These are phyloP conservation scores for Dimocarpus longan DNA, from an alignment of 345 rosid genomes.

Conservation along the genomic window DNA sequence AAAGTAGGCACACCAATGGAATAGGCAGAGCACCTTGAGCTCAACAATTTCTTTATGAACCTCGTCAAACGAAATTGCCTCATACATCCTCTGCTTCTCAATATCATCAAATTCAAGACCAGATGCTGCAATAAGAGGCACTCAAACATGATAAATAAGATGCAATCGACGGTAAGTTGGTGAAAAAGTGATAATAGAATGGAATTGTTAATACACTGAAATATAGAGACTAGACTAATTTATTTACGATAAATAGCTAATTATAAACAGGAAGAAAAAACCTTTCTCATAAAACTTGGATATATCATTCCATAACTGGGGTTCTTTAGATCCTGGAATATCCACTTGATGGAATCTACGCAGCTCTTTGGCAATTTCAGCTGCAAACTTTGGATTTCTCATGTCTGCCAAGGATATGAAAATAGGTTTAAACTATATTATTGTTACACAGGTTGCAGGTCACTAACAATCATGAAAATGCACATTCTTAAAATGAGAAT, in stretches of 20 bases:
- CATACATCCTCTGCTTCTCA: constrained; percentile 64
- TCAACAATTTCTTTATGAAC: constrained; percentile 64
- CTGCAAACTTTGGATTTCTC: constrained; percentile 75
- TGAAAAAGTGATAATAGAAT: not conserved
- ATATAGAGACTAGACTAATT: not conserved
- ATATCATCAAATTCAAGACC: constrained; percentile 65
- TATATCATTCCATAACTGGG: constrained; percentile 90
- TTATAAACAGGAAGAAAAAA: constrained; percentile 20
- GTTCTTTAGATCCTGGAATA: constrained; percentile 88
- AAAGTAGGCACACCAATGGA: constrained; percentile 5
- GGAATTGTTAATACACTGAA: not conserved
- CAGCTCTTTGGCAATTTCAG: constrained; percentile 88
- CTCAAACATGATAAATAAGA: constrained; percentile 20
- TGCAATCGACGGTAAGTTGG: not conserved
- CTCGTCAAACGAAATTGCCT: constrained; percentile 71
- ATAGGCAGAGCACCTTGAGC: constrained; percentile 59
- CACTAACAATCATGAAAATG: not conserved
- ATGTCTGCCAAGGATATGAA: constrained; percentile 56
- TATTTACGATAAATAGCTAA: not conserved
- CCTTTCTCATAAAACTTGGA: constrained; percentile 87
- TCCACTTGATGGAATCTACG: constrained; percentile 76
- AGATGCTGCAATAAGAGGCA: constrained; percentile 61
- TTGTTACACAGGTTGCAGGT: constrained; percentile 7
- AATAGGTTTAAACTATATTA: constrained; percentile 3
- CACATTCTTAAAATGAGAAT: not conserved